Base-by-base conservation (phyloP, 352 stramenopile species). In the Pythium volutum region DNA sequence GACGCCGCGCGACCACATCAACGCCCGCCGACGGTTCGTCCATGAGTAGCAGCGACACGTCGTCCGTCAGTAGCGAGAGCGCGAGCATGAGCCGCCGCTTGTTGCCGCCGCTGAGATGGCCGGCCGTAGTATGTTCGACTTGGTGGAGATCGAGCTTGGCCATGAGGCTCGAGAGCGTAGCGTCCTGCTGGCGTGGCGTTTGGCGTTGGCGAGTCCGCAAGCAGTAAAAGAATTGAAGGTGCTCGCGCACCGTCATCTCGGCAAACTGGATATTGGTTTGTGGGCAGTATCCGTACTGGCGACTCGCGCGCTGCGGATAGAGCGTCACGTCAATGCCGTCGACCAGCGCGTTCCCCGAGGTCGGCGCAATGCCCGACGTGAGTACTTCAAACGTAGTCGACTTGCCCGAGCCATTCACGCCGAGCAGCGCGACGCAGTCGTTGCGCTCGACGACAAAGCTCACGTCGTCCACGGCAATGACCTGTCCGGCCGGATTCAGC, bases 321-420 rank as follows among this genome's bases (percentile, higher is more conserved):
- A 68, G 46, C 2, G 81, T 90, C 56, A 84, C 84, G 55, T 95
- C 78, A 12, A 70, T 79, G 4, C 54, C 62, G 59, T 88, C 76
- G 20, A 94, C 84, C 7, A 75, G 39, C 8, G 77, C 85, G 10
- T 64, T 71, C 6, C 88, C 89, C 18, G 43, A 65, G 0, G 84
- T 96, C 1, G 95, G 88, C 18, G 78, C 70, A 39, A 96, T 73
- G 27, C 95, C 88, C 25, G 91, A 95, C 14, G 96, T 98, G 22
- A 99, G 66, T 51, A 99, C 97, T 57, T 92, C 84, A 60, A 99
- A 98, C 48, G 96, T 98, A 3, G 97, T 99, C 18, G 96, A 98
- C 70, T 99, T 98, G n/a, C 95, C 93, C 16, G 92, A 95, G 3
- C 95, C 96, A 69, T 98, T 98, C 43, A 97, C 87, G 3, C 96